A percentile compares a stretch with the other conserved stretches of the same genome.
These are phyloP conservation scores for Mycena vulgaris DNA, from an alignment of 768 basidiomycete genomes.

Conservation along the genomic window DNA sequence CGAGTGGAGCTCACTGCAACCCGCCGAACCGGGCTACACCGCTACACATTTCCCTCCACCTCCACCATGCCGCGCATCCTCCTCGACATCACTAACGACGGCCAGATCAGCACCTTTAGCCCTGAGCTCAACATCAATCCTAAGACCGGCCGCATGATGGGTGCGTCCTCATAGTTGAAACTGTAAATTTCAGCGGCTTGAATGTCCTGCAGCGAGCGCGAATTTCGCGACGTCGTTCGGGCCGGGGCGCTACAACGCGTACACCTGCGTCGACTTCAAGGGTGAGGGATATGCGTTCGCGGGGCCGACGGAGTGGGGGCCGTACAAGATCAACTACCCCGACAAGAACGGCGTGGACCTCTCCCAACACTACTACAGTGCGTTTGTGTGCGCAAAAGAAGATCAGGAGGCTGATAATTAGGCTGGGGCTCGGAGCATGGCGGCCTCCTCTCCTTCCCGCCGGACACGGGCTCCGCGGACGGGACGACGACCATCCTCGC, in stretches of 20 bases:
- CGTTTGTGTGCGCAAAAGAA: too few relatives aligned
- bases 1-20: slow-evolving; percentile 75
- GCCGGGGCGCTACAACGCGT: slow-evolving; percentile 70
- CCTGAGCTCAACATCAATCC: slow-evolving; percentile 66
- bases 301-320: slow-evolving; percentile 69
- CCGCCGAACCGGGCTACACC: slow-evolving; percentile 71
- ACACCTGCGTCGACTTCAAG: slow-evolving; percentile 74
- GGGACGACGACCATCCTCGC: slow-evolving; percentile 63
- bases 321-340: slow-evolving; percentile 67
- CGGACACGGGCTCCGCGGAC: slow-evolving; percentile 46
- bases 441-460: slow-evolving; percentile 66
- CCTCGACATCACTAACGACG: slow-evolving; percentile 76
- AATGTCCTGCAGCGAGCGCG: slow-evolving; percentile 55
- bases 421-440: slow-evolving; percentile 68
- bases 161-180: slow-evolving; percentile 41
- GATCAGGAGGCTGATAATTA: too few relatives aligned
- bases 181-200: too few relatives aligned
- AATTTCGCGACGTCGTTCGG: slow-evolving; percentile 73
- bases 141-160: slow-evolving; percentile 64
- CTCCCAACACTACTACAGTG: slow-evolving; percentile 66
- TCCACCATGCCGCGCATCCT: slow-evolving; percentile 66
- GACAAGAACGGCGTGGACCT: slow-evolving; percentile 61
- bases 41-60: slow-evolving; percentile 68
- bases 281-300: slow-evolving; percentile 64
- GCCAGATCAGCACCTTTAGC: slow-evolving; percentile 64